A percentile compares a stretch with the other conserved stretches of the same genome.
These are phyloP conservation scores for Trypanosoma scelopori DNA, from an alignment of 208 protist species.

Conservation along the genomic window DNA sequence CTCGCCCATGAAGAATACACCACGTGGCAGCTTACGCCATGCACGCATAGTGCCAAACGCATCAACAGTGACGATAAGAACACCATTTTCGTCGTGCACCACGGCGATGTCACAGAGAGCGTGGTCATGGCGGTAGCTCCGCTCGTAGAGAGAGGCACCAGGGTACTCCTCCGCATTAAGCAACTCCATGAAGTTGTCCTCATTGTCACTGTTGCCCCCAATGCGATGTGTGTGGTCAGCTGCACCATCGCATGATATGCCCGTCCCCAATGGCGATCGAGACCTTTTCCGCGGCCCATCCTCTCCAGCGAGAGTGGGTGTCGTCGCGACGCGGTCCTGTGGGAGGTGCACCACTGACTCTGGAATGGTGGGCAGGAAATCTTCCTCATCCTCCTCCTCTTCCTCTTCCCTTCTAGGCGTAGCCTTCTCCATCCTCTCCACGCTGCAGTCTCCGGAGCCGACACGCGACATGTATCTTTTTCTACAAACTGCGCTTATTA, in stretches of 20 bases:
- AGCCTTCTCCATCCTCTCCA: neutral
- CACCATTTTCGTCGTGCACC: slow-evolving; percentile 49
- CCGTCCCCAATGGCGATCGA: slow-evolving; percentile 7
- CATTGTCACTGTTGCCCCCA: neutral
- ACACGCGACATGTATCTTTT: slow-evolving; percentile 5
- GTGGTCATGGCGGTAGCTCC: slow-evolving; percentile 48
- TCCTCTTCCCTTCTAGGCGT: no score
- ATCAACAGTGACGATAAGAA: slow-evolving; percentile 55
- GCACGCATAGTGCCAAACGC: slow-evolving; percentile 46
- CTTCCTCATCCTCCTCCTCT: slow-evolving; percentile 51
- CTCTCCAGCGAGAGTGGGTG: neutral
- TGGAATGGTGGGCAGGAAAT: slow-evolving; percentile 61
- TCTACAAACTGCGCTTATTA: neutral
- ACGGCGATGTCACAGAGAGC: slow-evolving; percentile 48
- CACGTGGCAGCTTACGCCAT: slow-evolving; percentile 72
- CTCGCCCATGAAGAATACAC: slow-evolving; percentile 66
- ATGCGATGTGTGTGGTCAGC: neutral
- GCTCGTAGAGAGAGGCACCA: slow-evolving; percentile 50
- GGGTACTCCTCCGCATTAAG: slow-evolving; percentile 38
- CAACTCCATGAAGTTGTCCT: slow-evolving; percentile 7
- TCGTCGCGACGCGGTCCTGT: neutral
- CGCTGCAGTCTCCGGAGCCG: neutral
- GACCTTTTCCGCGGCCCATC: slow-evolving; percentile 4
- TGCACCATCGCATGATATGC: neutral
- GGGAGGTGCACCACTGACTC: slow-evolving; percentile 1